Base-by-base conservation (phyloP, 768 basidiomycete genomes). In the Pseudohyphozyma bogoriensis region DNA sequence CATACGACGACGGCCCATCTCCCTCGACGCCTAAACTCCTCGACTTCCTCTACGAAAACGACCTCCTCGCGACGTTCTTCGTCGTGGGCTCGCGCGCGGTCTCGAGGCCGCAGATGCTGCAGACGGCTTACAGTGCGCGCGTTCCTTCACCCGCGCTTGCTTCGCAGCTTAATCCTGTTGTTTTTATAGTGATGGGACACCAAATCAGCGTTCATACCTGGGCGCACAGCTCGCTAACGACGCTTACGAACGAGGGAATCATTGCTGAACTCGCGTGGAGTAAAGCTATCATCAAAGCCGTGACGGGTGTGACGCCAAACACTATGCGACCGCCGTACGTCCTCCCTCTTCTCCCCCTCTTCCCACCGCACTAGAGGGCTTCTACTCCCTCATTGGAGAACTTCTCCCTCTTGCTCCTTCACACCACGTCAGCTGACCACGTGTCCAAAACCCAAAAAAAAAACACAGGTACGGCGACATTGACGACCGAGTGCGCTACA, bases 31-130 rank as follows among this genome's bases (percentile, higher is more conserved):
- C 86, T 16, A 76, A 84, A 47, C 78, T 93, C 12, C 76, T 92
- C 61, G 70, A 79, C 56, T 90, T 85, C 74, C 77, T 90, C 36
- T 79, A 84, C 59, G 71, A 79, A 45, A 68, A 78, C 51, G 75
- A 83, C 53, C 77, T 92, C 71, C 83, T 81, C 71, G 80, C 87
- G 3, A 93, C 90, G 0, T 89, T 92, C 78, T 93, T 90, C 74
- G 79, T 83, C 62, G 86, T 90, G 60, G 87, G 89, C 49, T 89
- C 88, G 24, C 83, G 89, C 57, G 84, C 86, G 44, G 79, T 89
- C 63, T 82, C 82, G 0, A 81, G 82, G 72, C 87, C 87, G 1
- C 72, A 76, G 28, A 82, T 82, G 65, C 75, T 88, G 10, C 87
- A 86, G 70, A 74, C 79, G 15, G 81, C 90, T 76, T 89, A 87